Base-by-base conservation (phyloP, 768 basidiomycete genomes). In the Kwoniella bestiolae region DNA sequence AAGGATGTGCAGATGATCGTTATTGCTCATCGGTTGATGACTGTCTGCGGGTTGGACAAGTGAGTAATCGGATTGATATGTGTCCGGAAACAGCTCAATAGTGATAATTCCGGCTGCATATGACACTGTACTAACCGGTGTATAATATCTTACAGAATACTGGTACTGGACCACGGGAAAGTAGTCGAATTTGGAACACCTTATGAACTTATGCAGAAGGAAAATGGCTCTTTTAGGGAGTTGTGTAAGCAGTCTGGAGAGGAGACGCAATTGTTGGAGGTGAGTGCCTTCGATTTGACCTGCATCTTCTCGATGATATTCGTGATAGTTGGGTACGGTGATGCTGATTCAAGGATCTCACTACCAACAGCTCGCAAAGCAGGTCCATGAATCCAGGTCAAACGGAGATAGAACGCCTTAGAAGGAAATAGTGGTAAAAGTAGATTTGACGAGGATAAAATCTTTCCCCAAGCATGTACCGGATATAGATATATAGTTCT, bases 161-260 rank as follows among this genome's bases (percentile, higher is more conserved):
- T 87, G 21, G 83, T 84, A 1, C 79, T 87, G 29, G 88, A 88
- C 63, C 84, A 79, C 26, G 79, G 79, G 6, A 56, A 72, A 38
- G 78, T 79, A 9, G 60, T 80, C 1, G 79, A 80, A 51, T 79
- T 77, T 35, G 79, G 78, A 5, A 77, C 74, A n/a, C 79, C 79
- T 2, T 76, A 64, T 66, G 77, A 79, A 8, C 56, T 81, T 23
- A 60, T 81, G 58, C 71, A 76, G 58, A 86, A 86, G 52, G 80
- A 86, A 35, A 79, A 85, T n/a, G 86, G 90, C 0, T 77, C 83
- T 11, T 92, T 94, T 79, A 84, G 86, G 61, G 86, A 86, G 67
- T 86, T 92, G 28, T 79, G 78, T 44, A 70, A 68, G 35, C 74
- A 77, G 44, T 75, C 73, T 41, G 79, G 79, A 49, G 79, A 80